Percentiles rank a stretch among this genome's conserved stretches.
These are phyloP conservation scores for Euphorbia lathyris DNA, from an alignment of 345 rosid genomes.

Conservation along the genomic window DNA sequence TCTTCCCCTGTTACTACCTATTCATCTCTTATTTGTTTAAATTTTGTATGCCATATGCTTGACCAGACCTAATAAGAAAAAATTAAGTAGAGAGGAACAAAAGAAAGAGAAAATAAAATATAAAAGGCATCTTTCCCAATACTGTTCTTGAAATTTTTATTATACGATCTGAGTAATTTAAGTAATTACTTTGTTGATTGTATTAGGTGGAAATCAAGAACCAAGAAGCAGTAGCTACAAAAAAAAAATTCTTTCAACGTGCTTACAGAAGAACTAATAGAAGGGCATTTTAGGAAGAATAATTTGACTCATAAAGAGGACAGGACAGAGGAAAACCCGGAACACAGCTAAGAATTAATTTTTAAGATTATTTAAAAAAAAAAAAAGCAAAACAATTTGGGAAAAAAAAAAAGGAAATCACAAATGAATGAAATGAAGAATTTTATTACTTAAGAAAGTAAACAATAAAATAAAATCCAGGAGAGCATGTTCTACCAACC, in stretches of 20 bases:
- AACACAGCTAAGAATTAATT: background rate
- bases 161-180: background rate
- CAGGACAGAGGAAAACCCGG: background rate
- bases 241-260: background rate
- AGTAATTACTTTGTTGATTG: background rate
- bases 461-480: background rate
- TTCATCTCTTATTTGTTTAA: background rate
- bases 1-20: background rate
- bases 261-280: background rate
- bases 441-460: background rate
- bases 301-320: background rate
- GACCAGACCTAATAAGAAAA: background rate
- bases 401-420: too few relatives aligned
- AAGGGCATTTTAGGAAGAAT: background rate
- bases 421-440: background rate
- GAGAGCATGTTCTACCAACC: slow-evolving; percentile 34
- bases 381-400: background rate
- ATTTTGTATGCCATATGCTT: background rate
- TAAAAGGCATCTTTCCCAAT: background rate
- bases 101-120: background rate
- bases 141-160: background rate
- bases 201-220: background rate
- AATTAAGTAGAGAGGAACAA: background rate
- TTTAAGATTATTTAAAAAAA: background rate
- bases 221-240: background rate